Base-by-base conservation (phyloP, 139 green algal genomes). In the Haematococcus lacustris region DNA sequence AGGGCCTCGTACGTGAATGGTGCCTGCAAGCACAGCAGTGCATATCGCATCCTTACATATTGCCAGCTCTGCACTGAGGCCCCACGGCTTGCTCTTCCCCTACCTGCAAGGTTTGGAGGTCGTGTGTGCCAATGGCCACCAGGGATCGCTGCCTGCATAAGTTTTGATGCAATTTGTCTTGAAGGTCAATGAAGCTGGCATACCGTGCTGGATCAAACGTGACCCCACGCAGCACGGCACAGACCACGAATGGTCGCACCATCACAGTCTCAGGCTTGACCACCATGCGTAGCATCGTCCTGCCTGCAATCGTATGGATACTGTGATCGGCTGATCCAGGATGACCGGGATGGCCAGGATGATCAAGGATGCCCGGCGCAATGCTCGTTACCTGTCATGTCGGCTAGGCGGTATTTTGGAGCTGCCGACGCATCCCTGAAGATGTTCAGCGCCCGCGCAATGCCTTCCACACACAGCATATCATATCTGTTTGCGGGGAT, bases 401-500 rank as follows among this genome's bases (percentile, higher is more conserved):
- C 75, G 3, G 89, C 85, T 25, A 98, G 50, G 0, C 26, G 79
- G 86, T 96, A 99, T 17, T 77, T 50, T 1, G 91, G 89, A 25
- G 78, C 47, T 38, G 76, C 9, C 25, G 85, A n/a, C 23, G 76
- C 77, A n/a, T 86, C 82, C 17, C 79, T 85, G 86, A 99, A 99
- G 51, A 99, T 91, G 83, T 97, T 98, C 43, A 99, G 88, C 0
- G 95, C 92, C 39, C 94, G 87, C 0, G 93, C 82, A 62, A 99
- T 97, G 69, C 95, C 95, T 82, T 99, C 95, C 51, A 98, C 72
- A 85, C 96, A 99, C 53, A 99, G 87, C 88, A 99, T 97, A 83
- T 99, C 95, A 78, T 99, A 99, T 38, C 95, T 86, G 85, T 99
- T 99, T 71, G 95, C 95, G 33, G 95, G 95, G 71, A 99, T 98